Base-by-base conservation (phyloP, 2,329 filamentous ascomycete species). In the Talaromyces amestolkiae region DNA sequence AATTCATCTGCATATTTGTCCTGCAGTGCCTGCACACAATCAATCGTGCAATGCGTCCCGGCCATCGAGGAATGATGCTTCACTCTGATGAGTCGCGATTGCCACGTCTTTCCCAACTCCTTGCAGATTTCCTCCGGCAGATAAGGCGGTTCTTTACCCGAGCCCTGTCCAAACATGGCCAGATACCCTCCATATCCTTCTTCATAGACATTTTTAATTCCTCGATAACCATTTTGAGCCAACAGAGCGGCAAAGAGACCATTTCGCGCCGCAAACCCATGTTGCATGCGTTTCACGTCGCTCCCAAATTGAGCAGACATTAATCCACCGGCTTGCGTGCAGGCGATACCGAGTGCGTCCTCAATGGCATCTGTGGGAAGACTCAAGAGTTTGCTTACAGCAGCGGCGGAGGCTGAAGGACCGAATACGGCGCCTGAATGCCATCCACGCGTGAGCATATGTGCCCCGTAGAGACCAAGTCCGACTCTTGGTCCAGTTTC, bases 241-340 rank as follows among this genome's bases (percentile, higher is more conserved):
- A 51, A 31, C 5, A 51, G 24, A 9, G 24, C 47, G 13, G 47
- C 24, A 6, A 51, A 45, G 0, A 82, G 72, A 0, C 80, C 80
- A 64, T 79, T 82, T 9, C 80, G 75, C 8, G 80, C 75, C 0
- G 79, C 79, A 67, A 83, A 82, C 4, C 75, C 80, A 65, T 82
- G 80, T 67, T 82, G 80, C 76, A 82, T 79, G 1, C 79, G 75
- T 69, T 82, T 83, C 0, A 78, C 74, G 65, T 78, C 75, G 19
- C 76, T 75, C 53, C 77, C 80, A 65, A 76, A 82, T 65, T 81
- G 76, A 5, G 79, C 79, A 1, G 75, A 73, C 77, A 81, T 81
- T 5, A 79, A 68, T 3, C 77, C 78, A 47, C 77, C 71, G 5
- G 75, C 74, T 65, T 81, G 78, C 8, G 45, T 47, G 19, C 45